These are phyloP conservation scores for Naegleria fowleri DNA, from an alignment of 208 protist species.

Conservation along the genomic window DNA sequence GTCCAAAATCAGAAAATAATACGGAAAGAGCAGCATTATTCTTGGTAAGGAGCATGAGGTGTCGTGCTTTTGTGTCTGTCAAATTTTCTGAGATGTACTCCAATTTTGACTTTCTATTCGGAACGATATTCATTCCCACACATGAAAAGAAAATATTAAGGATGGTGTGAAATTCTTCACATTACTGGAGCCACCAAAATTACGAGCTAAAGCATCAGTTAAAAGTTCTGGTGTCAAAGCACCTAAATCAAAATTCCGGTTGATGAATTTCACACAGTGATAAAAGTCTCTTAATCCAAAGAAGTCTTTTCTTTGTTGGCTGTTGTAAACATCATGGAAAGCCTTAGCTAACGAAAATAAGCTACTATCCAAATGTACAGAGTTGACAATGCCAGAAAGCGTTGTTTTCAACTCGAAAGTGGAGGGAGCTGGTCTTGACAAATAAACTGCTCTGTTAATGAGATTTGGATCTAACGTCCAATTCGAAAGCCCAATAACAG, in stretches of 20 bases:
- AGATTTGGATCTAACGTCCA: slow-evolving; percentile 60
- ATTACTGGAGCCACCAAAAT: slow-evolving; percentile 30
- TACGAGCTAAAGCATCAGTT: slow-evolving; percentile 19
- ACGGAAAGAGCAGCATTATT: slow-evolving; percentile 32
- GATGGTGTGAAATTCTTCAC: not conserved
- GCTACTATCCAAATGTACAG: slow-evolving; percentile 21
- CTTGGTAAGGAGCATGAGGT: slow-evolving; percentile 42
- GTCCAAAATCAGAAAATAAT: slow-evolving; percentile 31
- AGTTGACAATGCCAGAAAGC: slow-evolving; percentile 19
- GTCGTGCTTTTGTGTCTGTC: slow-evolving; percentile 29
- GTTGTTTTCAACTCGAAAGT: slow-evolving; percentile 32
- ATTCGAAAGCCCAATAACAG: slow-evolving; percentile 68
- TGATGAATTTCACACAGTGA: slow-evolving; percentile 26
- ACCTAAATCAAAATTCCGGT: not conserved
- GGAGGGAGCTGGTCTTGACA: slow-evolving; percentile 20
- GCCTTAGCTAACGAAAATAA: slow-evolving; percentile 26
- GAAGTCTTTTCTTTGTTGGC: slow-evolving; percentile 50
- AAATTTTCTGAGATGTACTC: slow-evolving; percentile 34
- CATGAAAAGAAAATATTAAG: not conserved
- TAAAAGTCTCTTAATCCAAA: slow-evolving; percentile 61
- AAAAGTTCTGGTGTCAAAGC: slow-evolving; percentile 2
- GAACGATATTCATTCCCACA: not conserved
- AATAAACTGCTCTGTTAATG: slow-evolving; percentile 19
- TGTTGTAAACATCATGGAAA: slow-evolving; percentile 39
- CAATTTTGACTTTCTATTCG: not conserved